Conservation (phyloP, 2,329 filamentous ascomycete genomes). For the Aspergillus ustus region DNA sequence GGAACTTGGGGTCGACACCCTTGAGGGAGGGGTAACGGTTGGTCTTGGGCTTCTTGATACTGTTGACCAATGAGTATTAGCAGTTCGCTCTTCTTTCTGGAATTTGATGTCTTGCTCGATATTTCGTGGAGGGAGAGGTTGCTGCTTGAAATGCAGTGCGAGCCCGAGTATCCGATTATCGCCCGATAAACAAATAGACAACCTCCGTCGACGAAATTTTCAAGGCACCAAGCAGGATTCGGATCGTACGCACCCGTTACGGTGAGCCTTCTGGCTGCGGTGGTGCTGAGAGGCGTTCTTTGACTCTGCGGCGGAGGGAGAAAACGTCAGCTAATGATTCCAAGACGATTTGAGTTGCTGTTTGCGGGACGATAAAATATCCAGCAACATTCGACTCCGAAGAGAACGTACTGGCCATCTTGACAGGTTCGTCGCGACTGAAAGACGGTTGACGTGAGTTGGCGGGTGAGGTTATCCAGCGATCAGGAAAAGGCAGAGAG, state of each 20-base stretch:
- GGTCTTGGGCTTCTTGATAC: conserved; percentile 99
- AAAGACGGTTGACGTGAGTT: conserved; percentile 43
- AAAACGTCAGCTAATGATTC: conserved; percentile 32
- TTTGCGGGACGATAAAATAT: background rate
- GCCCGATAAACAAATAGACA: conserved; percentile 18
- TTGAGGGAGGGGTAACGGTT: conserved; percentile 98
- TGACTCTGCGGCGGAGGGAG: conserved; percentile 70
- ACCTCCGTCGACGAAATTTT: conserved; percentile 1
- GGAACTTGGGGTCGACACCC: conserved; percentile 99
- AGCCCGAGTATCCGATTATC: conserved; percentile 8
- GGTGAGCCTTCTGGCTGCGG: conserved; percentile 97
- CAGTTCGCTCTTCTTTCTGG: background rate
- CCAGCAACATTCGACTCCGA: background rate
- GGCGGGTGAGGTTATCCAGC: conserved; percentile 42
- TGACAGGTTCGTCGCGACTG: conserved; percentile 48
- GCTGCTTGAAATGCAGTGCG: background rate
- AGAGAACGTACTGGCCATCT: conserved; percentile 51
- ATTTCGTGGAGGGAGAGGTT: background rate
- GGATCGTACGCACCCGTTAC: conserved; percentile 80
- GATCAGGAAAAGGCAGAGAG: conserved; percentile 36
- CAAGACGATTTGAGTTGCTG: background rate
- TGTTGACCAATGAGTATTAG: conserved; percentile 49
- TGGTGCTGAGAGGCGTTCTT: conserved; percentile 99
- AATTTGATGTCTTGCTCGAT: background rate
- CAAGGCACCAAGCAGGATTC: conserved; percentile 11